Evolutionary conservation across 2,329 filamentous ascomycete genomes (phyloP).

Genomic region (Ascomycota sp.): DNA sequence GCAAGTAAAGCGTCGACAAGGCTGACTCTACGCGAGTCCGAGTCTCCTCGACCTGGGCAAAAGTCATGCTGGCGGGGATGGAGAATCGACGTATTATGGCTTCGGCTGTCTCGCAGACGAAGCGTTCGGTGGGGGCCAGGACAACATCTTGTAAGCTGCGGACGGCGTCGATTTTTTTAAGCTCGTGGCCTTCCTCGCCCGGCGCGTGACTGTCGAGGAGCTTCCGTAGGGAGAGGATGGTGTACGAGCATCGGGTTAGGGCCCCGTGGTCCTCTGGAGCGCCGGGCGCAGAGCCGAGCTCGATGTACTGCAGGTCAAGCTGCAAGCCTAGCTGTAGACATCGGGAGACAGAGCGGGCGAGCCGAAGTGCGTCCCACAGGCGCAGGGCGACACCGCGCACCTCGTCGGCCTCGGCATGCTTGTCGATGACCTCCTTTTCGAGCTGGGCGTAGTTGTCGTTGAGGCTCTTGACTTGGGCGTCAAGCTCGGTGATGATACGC

Average conservation of each 20-base stretch:
- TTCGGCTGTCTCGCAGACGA: slow-evolving; percentile 53
- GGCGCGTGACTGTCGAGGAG: slow-evolving; percentile 45
- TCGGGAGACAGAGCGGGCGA: slow-evolving; percentile 57
- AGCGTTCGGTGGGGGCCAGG: slow-evolving; percentile 50
- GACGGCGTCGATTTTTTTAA: slow-evolving; percentile 56
- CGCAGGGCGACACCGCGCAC: slow-evolving; percentile 58
- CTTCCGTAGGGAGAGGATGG: slow-evolving; percentile 55
- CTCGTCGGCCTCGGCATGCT: slow-evolving; percentile 71
- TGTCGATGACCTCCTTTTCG: slow-evolving; percentile 67
- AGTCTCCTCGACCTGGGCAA: slow-evolving; percentile 50
- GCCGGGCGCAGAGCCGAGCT: slow-evolving; percentile 21
- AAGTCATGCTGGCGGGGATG: slow-evolving; percentile 36
- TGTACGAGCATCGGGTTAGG: slow-evolving; percentile 65
- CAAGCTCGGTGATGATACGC: slow-evolving; percentile 54
- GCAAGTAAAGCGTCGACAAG: slow-evolving; percentile 55
- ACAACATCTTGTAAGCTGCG: slow-evolving; percentile 49
- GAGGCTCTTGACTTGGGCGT: slow-evolving; percentile 58
- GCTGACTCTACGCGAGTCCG: slow-evolving; percentile 56
- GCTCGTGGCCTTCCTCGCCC: slow-evolving; percentile 55
- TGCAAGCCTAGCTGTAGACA: slow-evolving; percentile 69
- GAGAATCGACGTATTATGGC: slow-evolving; percentile 71
- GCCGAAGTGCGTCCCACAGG: slow-evolving; percentile 58
- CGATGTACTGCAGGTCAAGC: slow-evolving; percentile 66
- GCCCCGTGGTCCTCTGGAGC: slow-evolving; percentile 55
- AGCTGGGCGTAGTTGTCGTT: slow-evolving; percentile 73